Base-by-base conservation (phyloP, 257 asterid genomes). In the Capsicum chinense region DNA sequence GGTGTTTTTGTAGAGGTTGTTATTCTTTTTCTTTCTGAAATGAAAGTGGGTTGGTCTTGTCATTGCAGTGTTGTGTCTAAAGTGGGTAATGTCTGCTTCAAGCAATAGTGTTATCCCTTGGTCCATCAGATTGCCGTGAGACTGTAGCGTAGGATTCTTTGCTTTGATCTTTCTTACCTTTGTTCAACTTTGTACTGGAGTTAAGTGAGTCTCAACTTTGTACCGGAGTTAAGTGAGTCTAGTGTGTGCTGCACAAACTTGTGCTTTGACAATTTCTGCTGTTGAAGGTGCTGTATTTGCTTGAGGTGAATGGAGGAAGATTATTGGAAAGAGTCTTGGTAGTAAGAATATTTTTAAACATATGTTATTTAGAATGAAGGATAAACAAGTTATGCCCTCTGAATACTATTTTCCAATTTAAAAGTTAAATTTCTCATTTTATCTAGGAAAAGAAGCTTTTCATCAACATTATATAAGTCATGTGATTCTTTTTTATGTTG, bases 71-170 rank as follows among this genome's bases (percentile, higher is more conserved):
- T 17, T 70, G 14, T 69, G 54, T 26, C 26, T 69, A 39, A 69
- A 33, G 79, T 69, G 7, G 48, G 56, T 39, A 42, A 69, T 69
- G 33, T 15, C 56, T 42, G 50, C 79, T 70, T 70, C 56, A 70
- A 42, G 79, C 56, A 70, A 70, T 70, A 44, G 42, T 70, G 33
- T 70, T 39, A 70, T 70, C 26, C 79, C 79, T 70, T 42, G 56
- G 79, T 70, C 33, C 79, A 42, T 70, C 19, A 14, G 74, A 67
- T 35, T 67, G 50, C n/a, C 19, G 35, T 37, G 74, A 69, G 78
- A 68, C 7, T 37, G 39, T 47, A 47, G 58, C 0, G n/a, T 71
- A 47, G 10, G 39, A 37, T 71, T 58, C 79, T 47, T 17, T 71
- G 58, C 58, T 47, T 71, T 16, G 3, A 57, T 44, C 58, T 71